Evolutionary conservation across 305 asterid species (phyloP), one percentile per base, ranked within the genome.

Genomic region (Fraxinus albicans): DNA sequence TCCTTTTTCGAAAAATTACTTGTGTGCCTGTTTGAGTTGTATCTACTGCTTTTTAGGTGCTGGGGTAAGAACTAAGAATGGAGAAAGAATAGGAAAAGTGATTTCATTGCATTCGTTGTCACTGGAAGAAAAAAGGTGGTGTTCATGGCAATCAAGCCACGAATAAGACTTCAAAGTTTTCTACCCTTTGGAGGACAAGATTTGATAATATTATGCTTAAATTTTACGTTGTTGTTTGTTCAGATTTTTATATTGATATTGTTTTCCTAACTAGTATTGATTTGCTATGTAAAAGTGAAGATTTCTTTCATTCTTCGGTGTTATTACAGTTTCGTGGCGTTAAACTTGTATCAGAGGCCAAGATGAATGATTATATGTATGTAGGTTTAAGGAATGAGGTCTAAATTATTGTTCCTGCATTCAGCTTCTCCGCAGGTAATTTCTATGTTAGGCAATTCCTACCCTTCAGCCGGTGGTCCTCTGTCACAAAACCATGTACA

Each of bases 381-480:
- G 65, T 79, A 63, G 69, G n/a, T 67, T 80, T 80, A 38, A 58
- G 76, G 80, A 73, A 36, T 80, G 76, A 76, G 76, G 84, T 65
- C 83, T 67, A 69, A 53, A 74, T 83, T 85, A 81, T 53, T 73
- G 80, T 84, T 85, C 89, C 75, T 86, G 83, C 85, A 70, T 90
- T 89, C 97, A 97, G 99, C 97, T 90, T 92, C 97, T 85, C 99
- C 98, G 6, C 99, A 95, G 92, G 96, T 93, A 50, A 87, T 97
- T 81, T 95, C 99, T 65, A 97, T 95, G 97, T 83, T 95, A 74
- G 92, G 98, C 77, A 92, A 83, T 89, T 92, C 97, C 67, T 97
- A 93, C 86, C 97, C 98, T 86, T 33, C 91, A 82, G 88, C 89
- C 76, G 99, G 98, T 81, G 97, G 99, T 77, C 94, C 92, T 55